A percentile compares a stretch with the other conserved stretches of the same genome.
These are phyloP conservation scores for Conoideocrella luteorostrata DNA, from an alignment of 2,329 filamentous ascomycete species.

Conservation along the genomic window DNA sequence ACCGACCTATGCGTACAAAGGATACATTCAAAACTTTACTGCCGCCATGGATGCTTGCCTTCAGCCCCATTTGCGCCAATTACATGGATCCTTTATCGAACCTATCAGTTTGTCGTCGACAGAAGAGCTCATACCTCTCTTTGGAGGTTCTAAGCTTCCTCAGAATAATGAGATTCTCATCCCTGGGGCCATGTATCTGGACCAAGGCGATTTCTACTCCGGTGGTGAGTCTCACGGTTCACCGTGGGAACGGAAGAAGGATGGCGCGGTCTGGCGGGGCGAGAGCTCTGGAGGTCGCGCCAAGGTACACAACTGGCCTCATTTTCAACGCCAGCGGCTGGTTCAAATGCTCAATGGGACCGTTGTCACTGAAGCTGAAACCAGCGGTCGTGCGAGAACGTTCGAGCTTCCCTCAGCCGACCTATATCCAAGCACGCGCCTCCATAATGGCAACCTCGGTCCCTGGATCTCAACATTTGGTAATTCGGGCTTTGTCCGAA, in stretches of 20 bases:
- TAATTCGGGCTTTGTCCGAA: slow-evolving; percentile 38
- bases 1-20: slow-evolving; percentile 33
- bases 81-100: slow-evolving; percentile 53
- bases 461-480: slow-evolving; percentile 33
- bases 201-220: slow-evolving; percentile 50
- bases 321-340: slow-evolving; percentile 66
- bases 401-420: slow-evolving; percentile 40
- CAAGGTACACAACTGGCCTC: slow-evolving; percentile 52
- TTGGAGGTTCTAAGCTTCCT: slow-evolving; percentile 56
- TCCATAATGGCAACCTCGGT: slow-evolving; percentile 29
- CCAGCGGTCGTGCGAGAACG: slow-evolving; percentile 33
- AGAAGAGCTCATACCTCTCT: slow-evolving; percentile 51
- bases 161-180: slow-evolving; percentile 60
- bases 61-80: slow-evolving; percentile 43
- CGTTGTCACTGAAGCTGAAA: slow-evolving; percentile 39
- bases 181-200: slow-evolving; percentile 59
- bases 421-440: slow-evolving; percentile 36
- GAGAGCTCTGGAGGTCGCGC: slow-evolving; percentile 54
- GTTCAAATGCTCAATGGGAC: slow-evolving; percentile 63
- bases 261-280: slow-evolving; percentile 57
- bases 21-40: slow-evolving; percentile 53
- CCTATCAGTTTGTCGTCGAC: slow-evolving; percentile 45
- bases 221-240: slow-evolving; percentile 50
- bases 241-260: slow-evolving; percentile 51
- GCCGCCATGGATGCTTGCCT: slow-evolving; percentile 52